Conservation (phyloP, 208 protist species). For the Trypanosoma lewisi region DNA sequence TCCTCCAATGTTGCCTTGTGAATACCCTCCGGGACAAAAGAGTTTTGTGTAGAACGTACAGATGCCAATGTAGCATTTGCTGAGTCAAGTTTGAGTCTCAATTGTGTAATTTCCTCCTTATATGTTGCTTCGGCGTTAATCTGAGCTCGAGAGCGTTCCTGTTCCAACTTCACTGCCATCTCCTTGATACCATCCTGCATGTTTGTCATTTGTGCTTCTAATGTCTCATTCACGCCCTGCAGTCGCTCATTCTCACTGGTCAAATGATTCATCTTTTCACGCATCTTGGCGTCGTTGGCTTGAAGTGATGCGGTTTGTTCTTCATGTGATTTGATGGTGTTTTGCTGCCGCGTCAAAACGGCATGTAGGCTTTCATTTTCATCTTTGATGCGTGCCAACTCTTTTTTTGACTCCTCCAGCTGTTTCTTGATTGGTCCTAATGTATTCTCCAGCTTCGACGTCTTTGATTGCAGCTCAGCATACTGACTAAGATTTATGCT, state of each 20-base stretch:
- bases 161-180: constrained; percentile 79
- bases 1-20: constrained; percentile 56
- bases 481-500: constrained; percentile 84
- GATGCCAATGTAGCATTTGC: constrained; percentile 35
- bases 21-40: constrained; percentile 67
- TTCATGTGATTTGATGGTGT: constrained; percentile 59
- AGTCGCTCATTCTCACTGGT: constrained; percentile 64
- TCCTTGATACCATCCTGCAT: constrained; percentile 86
- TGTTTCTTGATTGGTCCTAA: constrained; percentile 64
- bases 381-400: constrained; percentile 56
- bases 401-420: constrained; percentile 62
- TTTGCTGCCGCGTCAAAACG: constrained; percentile 52
- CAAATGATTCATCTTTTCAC: constrained; percentile 44
- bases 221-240: constrained; percentile 52
- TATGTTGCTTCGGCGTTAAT: constrained; percentile 39
- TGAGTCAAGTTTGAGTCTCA: constrained; percentile 43
- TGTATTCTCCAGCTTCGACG: constrained; percentile 68
- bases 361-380: constrained; percentile 68
- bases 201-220: constrained; percentile 78
- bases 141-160: constrained; percentile 42
- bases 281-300: constrained; percentile 61
- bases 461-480: constrained; percentile 68
- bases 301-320: constrained; percentile 47
- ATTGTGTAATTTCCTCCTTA: constrained; percentile 45
- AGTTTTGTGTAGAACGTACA: constrained; percentile 31